Percentiles rank a stretch among this genome's conserved stretches.
Evolutionary conservation across 1,284 basidiomycete species (phyloP).

Genomic region (Rhodotorula sp.): DNA sequence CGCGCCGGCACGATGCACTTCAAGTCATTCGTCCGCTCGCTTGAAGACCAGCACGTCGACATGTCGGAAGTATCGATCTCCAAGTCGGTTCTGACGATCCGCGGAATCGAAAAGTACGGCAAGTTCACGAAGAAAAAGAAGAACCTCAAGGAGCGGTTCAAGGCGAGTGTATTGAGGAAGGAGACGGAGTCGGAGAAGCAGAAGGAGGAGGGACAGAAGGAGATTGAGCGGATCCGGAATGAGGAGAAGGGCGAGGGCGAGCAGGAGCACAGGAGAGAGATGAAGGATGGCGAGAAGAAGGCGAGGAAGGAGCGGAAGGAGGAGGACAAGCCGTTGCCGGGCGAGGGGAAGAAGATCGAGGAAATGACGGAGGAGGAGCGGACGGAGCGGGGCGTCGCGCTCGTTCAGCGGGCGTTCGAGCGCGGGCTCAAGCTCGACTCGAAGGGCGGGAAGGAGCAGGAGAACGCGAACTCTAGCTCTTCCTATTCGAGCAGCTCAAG

Average conservation of each 20-base stretch:
- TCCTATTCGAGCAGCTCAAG: too few relatives aligned
- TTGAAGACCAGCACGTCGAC: constrained; percentile 62
- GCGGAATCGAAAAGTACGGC: constrained; percentile 49
- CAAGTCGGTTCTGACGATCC: constrained; percentile 39
- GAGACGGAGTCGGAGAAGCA: constrained; percentile 38
- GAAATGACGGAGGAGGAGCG: constrained; percentile 43
- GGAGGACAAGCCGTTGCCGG: constrained; percentile 26
- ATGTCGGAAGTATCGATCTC: constrained; percentile 47
- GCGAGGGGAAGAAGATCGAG: constrained; percentile 39
- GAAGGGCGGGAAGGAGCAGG: background rate
- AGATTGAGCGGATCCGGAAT: constrained; percentile 31
- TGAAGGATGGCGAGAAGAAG: constrained; percentile 1
- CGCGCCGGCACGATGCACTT: constrained; percentile 59
- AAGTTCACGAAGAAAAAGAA: constrained; percentile 46
- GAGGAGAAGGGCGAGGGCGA: constrained; percentile 39
- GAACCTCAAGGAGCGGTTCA: constrained; percentile 33
- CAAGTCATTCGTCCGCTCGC: constrained; percentile 59
- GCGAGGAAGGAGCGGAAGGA: constrained; percentile 2
- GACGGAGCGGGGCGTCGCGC: constrained; percentile 41
- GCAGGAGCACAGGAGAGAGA: constrained; percentile 25
- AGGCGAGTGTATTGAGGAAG: constrained; percentile 4
- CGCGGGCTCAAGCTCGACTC: constrained; percentile 17
- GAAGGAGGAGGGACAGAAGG: constrained; percentile 17
- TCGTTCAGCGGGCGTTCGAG: constrained; percentile 38
- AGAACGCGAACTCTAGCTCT: background rate